Evolutionary conservation across 352 stramenopile genomes (phyloP).

Genomic region (Saprolegnia parasitica): DNA sequence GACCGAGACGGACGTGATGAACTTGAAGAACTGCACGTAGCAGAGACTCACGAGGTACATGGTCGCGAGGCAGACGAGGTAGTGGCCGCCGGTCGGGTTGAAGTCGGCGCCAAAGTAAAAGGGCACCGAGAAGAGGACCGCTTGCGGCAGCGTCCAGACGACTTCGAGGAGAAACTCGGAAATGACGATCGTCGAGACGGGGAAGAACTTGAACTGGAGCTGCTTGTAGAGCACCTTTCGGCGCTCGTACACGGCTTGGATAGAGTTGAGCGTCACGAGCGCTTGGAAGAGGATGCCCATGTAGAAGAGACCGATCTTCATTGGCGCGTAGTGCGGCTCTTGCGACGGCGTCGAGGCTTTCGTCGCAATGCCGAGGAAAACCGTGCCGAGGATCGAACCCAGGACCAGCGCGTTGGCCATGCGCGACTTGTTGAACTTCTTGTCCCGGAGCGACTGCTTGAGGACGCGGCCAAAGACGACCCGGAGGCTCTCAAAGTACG

Average conservation of each 20-base stretch:
- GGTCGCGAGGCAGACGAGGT: slow-evolving; percentile 6
- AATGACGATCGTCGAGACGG: slow-evolving; percentile 22
- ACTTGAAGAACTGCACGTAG: slow-evolving; percentile 27
- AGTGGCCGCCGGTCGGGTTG: not conserved
- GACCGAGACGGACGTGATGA: slow-evolving; percentile 14
- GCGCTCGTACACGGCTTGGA: slow-evolving; percentile 36
- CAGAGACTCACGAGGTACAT: slow-evolving; percentile 24
- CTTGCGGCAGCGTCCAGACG: slow-evolving; percentile 26
- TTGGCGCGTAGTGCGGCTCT: slow-evolving; percentile 20
- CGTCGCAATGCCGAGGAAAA: slow-evolving; percentile 33
- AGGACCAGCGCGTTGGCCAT: slow-evolving; percentile 47
- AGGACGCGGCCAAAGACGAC: slow-evolving; percentile 35
- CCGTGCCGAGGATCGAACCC: slow-evolving; percentile 38
- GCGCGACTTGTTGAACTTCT: slow-evolving; percentile 45
- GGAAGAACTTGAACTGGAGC: slow-evolving; percentile 26
- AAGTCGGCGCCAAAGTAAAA: slow-evolving; percentile 24
- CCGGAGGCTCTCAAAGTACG: slow-evolving; percentile 13
- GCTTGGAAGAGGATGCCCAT: slow-evolving; percentile 41
- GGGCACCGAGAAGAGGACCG: slow-evolving; percentile 16
- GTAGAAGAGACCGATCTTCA: slow-evolving; percentile 31
- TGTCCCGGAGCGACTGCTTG: slow-evolving; percentile 48
- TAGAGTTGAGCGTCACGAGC: slow-evolving; percentile 35
- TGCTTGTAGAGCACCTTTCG: slow-evolving; percentile 48
- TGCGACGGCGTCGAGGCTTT: not conserved
- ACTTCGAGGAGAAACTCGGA: slow-evolving; percentile 23